Percentiles rank a stretch among this genome's conserved stretches.
phyloP scores from a whole-genome alignment of 768 basidiomycete genomes.

The Calocybe indica region DNA sequence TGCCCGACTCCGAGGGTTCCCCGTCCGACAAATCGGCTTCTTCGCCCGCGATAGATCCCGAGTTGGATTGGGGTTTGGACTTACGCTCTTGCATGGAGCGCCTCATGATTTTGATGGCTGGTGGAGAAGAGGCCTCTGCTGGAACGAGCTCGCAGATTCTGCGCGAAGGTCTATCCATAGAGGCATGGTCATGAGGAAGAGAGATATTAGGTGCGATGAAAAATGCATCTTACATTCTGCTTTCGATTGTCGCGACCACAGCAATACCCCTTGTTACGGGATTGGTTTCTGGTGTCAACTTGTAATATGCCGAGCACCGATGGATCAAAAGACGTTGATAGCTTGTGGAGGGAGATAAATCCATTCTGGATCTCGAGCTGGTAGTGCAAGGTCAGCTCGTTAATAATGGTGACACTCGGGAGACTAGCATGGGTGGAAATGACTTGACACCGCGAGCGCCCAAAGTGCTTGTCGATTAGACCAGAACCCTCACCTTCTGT shows the following conservation, averaged over 20 bases:
- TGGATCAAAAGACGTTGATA: conserved; percentile 86
- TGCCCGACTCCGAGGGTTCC: conserved; percentile 71
- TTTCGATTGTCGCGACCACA: conserved; percentile 54
- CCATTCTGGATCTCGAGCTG: conserved; percentile 47
- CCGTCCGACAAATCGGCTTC: conserved; percentile 74
- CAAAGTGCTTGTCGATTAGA: background rate
- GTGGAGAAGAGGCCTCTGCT: conserved; percentile 58
- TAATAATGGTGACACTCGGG: background rate
- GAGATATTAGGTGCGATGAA: conserved; percentile 3
- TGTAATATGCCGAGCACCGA: conserved; percentile 80
- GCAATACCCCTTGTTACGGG: conserved; percentile 54
- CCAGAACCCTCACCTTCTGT: conserved; percentile 53
- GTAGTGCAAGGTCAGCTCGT: conserved; percentile 16
- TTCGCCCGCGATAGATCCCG: conserved; percentile 68
- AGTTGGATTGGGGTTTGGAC: conserved; percentile 57
- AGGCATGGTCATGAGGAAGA: conserved; percentile 7
- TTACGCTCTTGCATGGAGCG: conserved; percentile 51
- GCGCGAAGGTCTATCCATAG: conserved; percentile 52
- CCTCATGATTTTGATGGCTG: conserved; percentile 88
- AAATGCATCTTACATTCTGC: conserved; percentile 59
- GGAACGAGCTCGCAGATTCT: conserved; percentile 76
- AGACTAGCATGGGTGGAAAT: background rate
- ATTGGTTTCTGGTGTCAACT: conserved; percentile 66
- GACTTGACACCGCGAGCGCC: background rate
- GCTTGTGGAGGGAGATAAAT: conserved; percentile 64